Conservation (phyloP, 306 rosid genomes). For the Prunus dulcis region DNA sequence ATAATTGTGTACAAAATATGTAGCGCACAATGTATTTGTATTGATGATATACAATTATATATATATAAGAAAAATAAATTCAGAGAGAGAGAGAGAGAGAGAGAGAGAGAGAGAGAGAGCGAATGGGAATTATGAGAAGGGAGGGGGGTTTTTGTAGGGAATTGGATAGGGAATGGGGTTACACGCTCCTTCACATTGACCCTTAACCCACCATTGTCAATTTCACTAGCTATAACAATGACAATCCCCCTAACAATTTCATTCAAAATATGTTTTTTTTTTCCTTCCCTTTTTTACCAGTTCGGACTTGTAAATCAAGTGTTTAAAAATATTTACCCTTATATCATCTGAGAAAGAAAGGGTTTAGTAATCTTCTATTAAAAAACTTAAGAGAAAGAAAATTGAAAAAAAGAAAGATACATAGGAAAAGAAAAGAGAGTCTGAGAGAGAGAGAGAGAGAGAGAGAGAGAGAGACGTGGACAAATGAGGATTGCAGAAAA, state of each 20-base stretch:
- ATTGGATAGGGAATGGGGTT: slow-evolving; percentile 1
- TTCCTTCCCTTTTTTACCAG: too few relatives aligned
- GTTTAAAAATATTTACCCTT: too few relatives aligned
- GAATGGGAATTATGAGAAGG: not conserved
- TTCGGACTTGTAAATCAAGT: too few relatives aligned
- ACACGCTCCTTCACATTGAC: slow-evolving; percentile 52
- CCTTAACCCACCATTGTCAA: slow-evolving; percentile 28
- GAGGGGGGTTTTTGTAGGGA: slow-evolving; percentile 32
- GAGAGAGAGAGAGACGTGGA: slow-evolving; percentile 20
- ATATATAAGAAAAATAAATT: not conserved
- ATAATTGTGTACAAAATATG: not conserved
- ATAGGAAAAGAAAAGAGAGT: not conserved
- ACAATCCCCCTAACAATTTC: slow-evolving; percentile 3
- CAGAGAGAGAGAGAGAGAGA: not conserved
- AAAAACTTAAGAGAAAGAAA: too few relatives aligned
- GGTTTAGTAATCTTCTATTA: too few relatives aligned
- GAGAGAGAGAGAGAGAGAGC: slow-evolving; percentile 8
- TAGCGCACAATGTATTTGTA: not conserved
- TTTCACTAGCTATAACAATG: not conserved
- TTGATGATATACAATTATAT: not conserved
- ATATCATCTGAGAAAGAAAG: too few relatives aligned
- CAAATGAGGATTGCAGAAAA: slow-evolving; percentile 10
- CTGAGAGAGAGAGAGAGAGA: not conserved
- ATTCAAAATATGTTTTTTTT: not conserved
- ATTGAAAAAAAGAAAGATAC: not conserved